Conservation (phyloP, 75 land plant genomes). For the Cupressus sempervirens region DNA sequence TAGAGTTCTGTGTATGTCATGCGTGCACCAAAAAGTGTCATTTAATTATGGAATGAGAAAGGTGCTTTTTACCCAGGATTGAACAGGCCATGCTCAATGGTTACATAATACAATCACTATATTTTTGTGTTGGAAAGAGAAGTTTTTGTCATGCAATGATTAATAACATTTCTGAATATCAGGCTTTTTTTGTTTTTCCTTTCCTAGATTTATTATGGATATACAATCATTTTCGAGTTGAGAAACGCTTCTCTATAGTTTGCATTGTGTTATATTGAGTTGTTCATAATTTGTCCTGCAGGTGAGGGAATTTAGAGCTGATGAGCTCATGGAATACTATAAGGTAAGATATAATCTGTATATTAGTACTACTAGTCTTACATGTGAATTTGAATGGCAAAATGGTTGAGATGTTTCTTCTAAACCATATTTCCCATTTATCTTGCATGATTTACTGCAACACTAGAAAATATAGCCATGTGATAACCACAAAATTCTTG, state of each 20-base stretch:
- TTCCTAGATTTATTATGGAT: background rate
- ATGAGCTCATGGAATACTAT: constrained; percentile 91
- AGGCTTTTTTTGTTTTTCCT: background rate
- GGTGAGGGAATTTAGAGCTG: constrained; percentile 80
- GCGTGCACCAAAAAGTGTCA: background rate
- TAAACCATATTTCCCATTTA: background rate
- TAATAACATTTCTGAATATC: background rate
- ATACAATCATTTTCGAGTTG: background rate
- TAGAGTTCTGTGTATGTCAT: background rate
- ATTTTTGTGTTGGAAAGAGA: background rate
- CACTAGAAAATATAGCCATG: background rate
- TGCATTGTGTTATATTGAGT: background rate
- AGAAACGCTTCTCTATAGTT: background rate
- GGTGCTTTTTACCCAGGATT: background rate
- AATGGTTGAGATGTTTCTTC: background rate
- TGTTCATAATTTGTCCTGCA: constrained; percentile 22
- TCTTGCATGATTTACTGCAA: background rate
- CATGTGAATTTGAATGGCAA: background rate
- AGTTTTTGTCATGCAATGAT: background rate
- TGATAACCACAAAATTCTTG: too few species aligned
- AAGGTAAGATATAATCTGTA: constrained; percentile 42
- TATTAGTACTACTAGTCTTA: background rate
- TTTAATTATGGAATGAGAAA: background rate
- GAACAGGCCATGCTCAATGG: background rate
- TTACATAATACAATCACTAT: background rate